phyloP scores from a whole-genome alignment of 176 grass and related monocot species.

The Phyllostachys edulis region DNA sequence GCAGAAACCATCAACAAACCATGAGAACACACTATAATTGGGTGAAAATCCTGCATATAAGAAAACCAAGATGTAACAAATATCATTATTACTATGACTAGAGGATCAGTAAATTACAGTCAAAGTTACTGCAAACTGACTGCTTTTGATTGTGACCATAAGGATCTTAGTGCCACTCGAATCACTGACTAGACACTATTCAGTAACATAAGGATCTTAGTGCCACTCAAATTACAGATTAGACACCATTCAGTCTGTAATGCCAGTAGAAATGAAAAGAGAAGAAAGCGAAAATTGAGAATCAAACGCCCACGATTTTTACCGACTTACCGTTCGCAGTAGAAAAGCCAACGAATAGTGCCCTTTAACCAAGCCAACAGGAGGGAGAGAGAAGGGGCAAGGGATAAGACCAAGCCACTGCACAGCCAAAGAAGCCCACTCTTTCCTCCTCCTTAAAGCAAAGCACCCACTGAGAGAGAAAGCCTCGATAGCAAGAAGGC shows the following conservation, averaged over 20 bases:
- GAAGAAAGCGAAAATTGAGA: too few relatives aligned
- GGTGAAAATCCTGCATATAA: conserved; percentile 56
- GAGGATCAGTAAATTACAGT: background rate
- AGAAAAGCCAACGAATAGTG: too few relatives aligned
- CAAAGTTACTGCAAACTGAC: background rate
- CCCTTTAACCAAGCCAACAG: too few relatives aligned
- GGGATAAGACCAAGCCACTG: too few relatives aligned
- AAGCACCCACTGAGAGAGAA: too few relatives aligned
- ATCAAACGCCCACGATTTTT: too few relatives aligned
- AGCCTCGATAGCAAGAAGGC: too few relatives aligned
- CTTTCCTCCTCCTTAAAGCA: too few relatives aligned
- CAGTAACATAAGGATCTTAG: background rate
- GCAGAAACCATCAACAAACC: conserved; percentile 75
- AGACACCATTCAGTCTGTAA: background rate
- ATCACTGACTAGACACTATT: background rate
- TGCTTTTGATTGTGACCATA: background rate
- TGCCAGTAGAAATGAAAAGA: too few relatives aligned
- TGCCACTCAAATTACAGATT: background rate
- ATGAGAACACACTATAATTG: conserved; percentile 75
- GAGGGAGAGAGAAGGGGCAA: too few relatives aligned
- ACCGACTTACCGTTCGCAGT: too few relatives aligned
- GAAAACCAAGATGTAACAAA: background rate
- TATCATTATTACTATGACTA: background rate
- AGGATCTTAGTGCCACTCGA: background rate
- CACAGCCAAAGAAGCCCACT: too few relatives aligned